Evolutionary conservation across 768 basidiomycete genomes (phyloP).

Genomic region (Boletus insuetus): DNA sequence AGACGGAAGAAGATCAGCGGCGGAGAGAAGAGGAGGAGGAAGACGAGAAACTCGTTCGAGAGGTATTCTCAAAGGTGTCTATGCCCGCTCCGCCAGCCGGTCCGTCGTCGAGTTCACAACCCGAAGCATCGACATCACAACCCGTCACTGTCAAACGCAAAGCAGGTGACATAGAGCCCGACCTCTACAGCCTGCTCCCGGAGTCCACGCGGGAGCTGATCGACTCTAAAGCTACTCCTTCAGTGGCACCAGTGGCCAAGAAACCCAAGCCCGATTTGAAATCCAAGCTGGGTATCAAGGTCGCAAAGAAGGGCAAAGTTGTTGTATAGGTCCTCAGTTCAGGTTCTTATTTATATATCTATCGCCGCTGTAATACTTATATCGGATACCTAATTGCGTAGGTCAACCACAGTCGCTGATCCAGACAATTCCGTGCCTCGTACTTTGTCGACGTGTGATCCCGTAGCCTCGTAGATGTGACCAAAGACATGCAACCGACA

Average conservation of each 20-base stretch:
- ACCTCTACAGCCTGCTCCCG: conserved; percentile 64
- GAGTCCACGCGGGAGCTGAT: too few relatives aligned
- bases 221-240: conserved; percentile 41
- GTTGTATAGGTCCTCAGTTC: conserved; percentile 20
- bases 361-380: conserved; percentile 14
- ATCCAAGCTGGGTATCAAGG: conserved; percentile 70
- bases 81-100: conserved; percentile 28
- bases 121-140: conserved; percentile 20
- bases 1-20: conserved; percentile 74
- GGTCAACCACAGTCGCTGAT: conserved; percentile 44
- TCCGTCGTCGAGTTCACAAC: conserved; percentile 23
- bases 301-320: conserved; percentile 51
- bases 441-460: conserved; percentile 32
- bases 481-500: conserved; percentile 59
- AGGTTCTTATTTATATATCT: conserved; percentile 9
- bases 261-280: conserved; percentile 64
- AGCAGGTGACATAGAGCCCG: conserved; percentile 75
- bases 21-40: conserved; percentile 77
- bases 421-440: conserved; percentile 4
- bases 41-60: conserved; percentile 85
- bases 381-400: conserved; percentile 31
- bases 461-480: conserved; percentile 64
- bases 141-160: conserved; percentile 82
- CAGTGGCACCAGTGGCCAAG: conserved; percentile 42
- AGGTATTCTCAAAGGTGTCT: conserved; percentile 78